Evolutionary conservation across 495 filamentous ascomycete species (phyloP), one percentile per base, ranked within the genome.

Genomic region (Aspergillus sparsus): DNA sequence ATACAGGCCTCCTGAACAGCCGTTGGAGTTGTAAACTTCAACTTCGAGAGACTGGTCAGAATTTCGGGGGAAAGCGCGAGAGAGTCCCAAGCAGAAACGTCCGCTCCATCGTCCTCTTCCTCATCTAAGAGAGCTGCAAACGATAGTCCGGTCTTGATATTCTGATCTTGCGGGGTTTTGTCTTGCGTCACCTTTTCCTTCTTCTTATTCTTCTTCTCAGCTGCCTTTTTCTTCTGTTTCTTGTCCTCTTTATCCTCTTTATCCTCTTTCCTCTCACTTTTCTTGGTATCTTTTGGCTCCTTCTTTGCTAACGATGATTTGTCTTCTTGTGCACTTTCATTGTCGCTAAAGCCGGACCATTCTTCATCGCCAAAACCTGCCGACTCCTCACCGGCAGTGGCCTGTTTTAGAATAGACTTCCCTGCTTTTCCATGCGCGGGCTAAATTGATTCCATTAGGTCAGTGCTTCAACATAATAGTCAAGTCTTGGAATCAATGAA

Each of bases 11-110:
- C 72, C 71, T 97, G 91, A 58, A 98, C 93, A 0, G 85, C 68
- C 0, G 91, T 96, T 7, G 94, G 94, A n/a, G 82, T 83, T 32
- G 76, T 62, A 66, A 97, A 97, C 33, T 84, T 86, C 58, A 96
- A 68, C 61, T 87, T 88, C 1, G 91, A 86, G 7, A 98, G 73
- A n/a, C 89, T 82, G 1, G 85, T 82, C 5, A 94, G 76, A 5
- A 87, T 83, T 21, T 83, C 78, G 2, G 85, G 72, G 1, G 90
- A 92, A 0, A 98, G 79, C 8, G 85, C 78, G 2, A 98, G 74
- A 1, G 77, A 69, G 18, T 83, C 75, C 93, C 93, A 98, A 11
- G 83, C 87, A 2, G 91, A 91, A 3, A 95, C 73, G 53, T 77
- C 71, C 2, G 71, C 71, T 37, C 71, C 69, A 66, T 83, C 68